Evolutionary conservation across 1,284 basidiomycete species (phyloP), one percentile per base, ranked within the genome.

Genomic region (Sporisorium scitamineum): DNA sequence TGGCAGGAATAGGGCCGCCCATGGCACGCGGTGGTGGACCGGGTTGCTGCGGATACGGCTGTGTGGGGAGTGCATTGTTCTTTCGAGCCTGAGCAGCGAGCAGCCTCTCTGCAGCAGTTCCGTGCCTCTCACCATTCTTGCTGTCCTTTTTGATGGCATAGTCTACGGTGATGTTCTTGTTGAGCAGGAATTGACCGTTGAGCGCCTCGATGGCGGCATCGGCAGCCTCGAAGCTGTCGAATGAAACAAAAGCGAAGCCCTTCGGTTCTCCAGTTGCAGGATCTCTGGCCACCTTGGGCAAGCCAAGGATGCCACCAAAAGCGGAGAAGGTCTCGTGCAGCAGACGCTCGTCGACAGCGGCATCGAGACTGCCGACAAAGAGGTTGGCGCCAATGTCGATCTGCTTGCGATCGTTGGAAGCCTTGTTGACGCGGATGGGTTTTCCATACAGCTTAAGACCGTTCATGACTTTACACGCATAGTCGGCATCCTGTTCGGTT

Each of bases 381-480:
- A 98, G 88, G 86, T 99, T 98, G 18, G 96, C 96, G 52, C 97
- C 96, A 54, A 99, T 95, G 82, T 99, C 97, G 47, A 98, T 89
- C 87, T 97, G 94, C 86, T 97, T 97, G 88, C 96, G 94, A 86
- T 97, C 94, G 56, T 93, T 94, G 87, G 90, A 84, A 76, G 93
- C 94, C 91, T 97, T 97, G 89, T 97, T 97, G 79, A 99, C 95
- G 78, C 96, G 90, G 70, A 99, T 97, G 34, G 96, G 96, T 85
- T 98, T 98, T 45, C 97, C 96, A 89, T 93, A 99, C 55, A 99
- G 88, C 87, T 99, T 99, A 86, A 99, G 97, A 88, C 98, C 96
- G 86, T 99, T 98, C 95, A 99, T 96, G 82, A 98, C 97, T 88
- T 97, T 97, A 89, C 94, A 97, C 70, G 95, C 96, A 86, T 99